These are phyloP conservation scores for Tubosaeta sp. DNA, from an alignment of 768 basidiomycete species.

Conservation along the genomic window DNA sequence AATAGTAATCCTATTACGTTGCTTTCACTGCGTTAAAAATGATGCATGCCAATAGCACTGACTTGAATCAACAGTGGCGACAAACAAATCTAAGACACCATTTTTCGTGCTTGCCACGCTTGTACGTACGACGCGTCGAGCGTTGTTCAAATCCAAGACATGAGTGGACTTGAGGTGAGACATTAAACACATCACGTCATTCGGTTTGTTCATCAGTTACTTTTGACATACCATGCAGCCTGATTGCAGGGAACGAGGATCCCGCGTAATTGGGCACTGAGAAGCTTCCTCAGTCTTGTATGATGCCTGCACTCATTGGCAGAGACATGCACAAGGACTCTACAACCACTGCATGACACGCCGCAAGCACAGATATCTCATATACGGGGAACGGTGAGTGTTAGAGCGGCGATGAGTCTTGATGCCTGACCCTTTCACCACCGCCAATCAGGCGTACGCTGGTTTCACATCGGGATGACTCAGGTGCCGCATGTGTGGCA, in stretches of 20 bases:
- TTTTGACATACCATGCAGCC: not conserved
- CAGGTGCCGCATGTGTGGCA: not conserved
- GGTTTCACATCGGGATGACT: constrained; percentile 15
- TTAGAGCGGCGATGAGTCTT: not conserved
- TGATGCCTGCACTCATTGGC: not conserved
- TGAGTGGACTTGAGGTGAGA: not conserved
- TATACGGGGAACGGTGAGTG: not conserved
- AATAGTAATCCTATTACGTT: not conserved
- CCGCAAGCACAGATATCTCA: not conserved
- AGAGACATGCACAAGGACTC: not conserved
- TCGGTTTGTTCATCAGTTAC: not conserved
- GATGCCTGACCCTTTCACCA: constrained; percentile 4
- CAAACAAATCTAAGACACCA: not conserved
- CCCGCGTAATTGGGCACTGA: not conserved
- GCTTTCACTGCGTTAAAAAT: no score
- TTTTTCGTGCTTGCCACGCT: no score
- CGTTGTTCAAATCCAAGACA: constrained; percentile 2
- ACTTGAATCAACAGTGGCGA: not conserved
- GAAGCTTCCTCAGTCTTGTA: no score
- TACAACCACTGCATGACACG: not conserved
- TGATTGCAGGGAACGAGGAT: not conserved
- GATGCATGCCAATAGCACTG: no score
- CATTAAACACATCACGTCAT: constrained; percentile 1
- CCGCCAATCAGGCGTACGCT: not conserved
- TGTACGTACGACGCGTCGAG: not conserved